Conservation (phyloP, 768 basidiomycete genomes). For the Mycena latifolia region DNA sequence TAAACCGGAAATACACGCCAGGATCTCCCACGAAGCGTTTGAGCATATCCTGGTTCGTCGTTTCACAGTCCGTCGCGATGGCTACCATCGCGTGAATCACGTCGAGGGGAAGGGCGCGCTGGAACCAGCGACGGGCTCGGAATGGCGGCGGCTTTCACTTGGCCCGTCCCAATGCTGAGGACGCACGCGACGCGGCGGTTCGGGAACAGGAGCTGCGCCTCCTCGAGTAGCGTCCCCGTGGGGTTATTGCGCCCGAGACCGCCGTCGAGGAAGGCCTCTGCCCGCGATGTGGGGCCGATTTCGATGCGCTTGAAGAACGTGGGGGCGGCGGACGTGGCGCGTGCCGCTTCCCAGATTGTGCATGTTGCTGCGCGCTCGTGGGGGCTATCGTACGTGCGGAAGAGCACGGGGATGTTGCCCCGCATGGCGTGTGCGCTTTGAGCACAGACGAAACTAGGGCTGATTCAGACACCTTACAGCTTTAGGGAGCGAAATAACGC, state of each 20-base stretch:
- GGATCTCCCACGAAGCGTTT: background rate
- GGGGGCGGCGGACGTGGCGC: constrained; percentile 52
- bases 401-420: background rate
- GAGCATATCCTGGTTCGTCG: background rate
- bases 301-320: constrained; percentile 44
- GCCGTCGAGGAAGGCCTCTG: constrained; percentile 7
- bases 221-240: background rate
- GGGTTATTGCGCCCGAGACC: constrained; percentile 9
- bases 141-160: background rate
- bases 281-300: constrained; percentile 10
- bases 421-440: background rate
- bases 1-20: constrained; percentile 7
- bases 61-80: constrained; percentile 3
- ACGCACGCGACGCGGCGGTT: background rate
- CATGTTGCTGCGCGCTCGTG: constrained; percentile 34
- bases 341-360: constrained; percentile 49
- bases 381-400: constrained; percentile 40
- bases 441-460: constrained; percentile 5
- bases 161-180: constrained; percentile 7
- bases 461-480: background rate
- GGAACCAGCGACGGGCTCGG: background rate
- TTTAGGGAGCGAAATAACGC: background rate
- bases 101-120: background rate
- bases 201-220: background rate
- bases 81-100: background rate